Evolutionary conservation across 2,329 filamentous ascomycete species (phyloP).

Genomic region (Xenosphaeropsis pyriputrescens): DNA sequence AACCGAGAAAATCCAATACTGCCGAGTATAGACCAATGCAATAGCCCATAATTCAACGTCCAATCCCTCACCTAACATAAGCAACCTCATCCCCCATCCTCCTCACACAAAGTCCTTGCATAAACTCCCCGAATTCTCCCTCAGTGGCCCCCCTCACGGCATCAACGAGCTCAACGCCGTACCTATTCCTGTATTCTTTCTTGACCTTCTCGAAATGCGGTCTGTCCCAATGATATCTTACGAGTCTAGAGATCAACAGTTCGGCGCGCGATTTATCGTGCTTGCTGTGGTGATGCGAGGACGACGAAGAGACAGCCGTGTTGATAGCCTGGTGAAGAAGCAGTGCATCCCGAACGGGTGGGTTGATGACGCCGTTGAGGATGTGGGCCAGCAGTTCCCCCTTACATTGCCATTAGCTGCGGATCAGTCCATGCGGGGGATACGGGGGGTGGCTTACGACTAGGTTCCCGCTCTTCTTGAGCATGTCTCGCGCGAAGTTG

Average conservation of each 20-base stretch:
- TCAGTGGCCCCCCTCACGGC: slow-evolving; percentile 66
- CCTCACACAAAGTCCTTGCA: slow-evolving; percentile 50
- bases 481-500: slow-evolving; percentile 80
- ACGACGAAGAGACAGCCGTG: slow-evolving; percentile 30
- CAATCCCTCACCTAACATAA: too few relatives aligned
- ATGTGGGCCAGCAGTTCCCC: slow-evolving; percentile 91
- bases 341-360: slow-evolving; percentile 81
- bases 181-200: slow-evolving; percentile 64
- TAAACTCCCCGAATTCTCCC: slow-evolving; percentile 66
- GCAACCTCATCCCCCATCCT: slow-evolving; percentile 42
- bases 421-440: too few relatives aligned
- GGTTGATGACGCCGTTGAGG: slow-evolving; percentile 92
- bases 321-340: slow-evolving; percentile 83
- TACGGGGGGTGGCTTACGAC: slow-evolving; percentile 62
- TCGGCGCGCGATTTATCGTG: slow-evolving; percentile 65
- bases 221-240: slow-evolving; percentile 86
- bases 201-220: slow-evolving; percentile 70
- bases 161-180: slow-evolving; percentile 58
- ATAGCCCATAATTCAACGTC: too few relatives aligned
- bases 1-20: too few relatives aligned
- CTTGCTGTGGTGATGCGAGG: slow-evolving; percentile 9
- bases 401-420: slow-evolving; percentile 29
- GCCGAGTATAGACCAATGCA: too few relatives aligned
- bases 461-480: slow-evolving; percentile 80
- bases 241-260: slow-evolving; percentile 73